Evolutionary conservation across 1,284 basidiomycete genomes (phyloP), one percentile per base, ranked within the genome.

Genomic region (Tranzscheliella williamsii): DNA sequence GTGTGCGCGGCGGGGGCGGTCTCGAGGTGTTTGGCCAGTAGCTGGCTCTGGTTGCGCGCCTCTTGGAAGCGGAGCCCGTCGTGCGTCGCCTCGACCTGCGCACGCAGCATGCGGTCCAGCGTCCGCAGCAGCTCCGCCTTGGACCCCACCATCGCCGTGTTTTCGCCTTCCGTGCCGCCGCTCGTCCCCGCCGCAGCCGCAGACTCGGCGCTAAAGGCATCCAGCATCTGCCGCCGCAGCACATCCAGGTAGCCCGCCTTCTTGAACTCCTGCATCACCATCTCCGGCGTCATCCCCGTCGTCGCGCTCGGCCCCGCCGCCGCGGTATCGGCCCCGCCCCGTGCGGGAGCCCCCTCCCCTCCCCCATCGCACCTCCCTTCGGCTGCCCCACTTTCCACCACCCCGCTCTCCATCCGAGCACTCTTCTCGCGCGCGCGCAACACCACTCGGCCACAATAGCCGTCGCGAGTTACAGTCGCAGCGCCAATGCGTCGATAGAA

Each of bases 221-320:
- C 52, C 8, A 47, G 42, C 33, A 62, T 47, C 35, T 51, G 48
- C 15, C 58, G 27, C 5, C 58, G 39, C 13, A 62, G 18, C 30
- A 44, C 40, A 29, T 62, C 58, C 2, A 62, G 24, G 17, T 48
- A 55, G 0, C 58, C 58, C 15, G 40, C 42, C n/a, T 41, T 52
- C 16, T 48, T 47, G 20, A 62, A 48, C 52, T 62, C 58, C 16
- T 55, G 41, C 2, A 56, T 5, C 18, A 62, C 44, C 24, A 55
- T 47, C 0, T 62, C 48, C 3, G 58, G 58, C 4, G 58, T 55
- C 36, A 62, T n/a, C 0, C 51, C 47, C 2, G 48, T 56, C 20
- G 21, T 15, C 15, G 8, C 15, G 8, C 8, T 27, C 26, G 26
- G 26, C 15, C n/a, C n/a, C n/a, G n/a, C n/a, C n/a, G n/a, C n/a